These are phyloP conservation scores for Keithomyces neogunnii DNA, from an alignment of 2,329 filamentous ascomycete genomes.

Conservation along the genomic window DNA sequence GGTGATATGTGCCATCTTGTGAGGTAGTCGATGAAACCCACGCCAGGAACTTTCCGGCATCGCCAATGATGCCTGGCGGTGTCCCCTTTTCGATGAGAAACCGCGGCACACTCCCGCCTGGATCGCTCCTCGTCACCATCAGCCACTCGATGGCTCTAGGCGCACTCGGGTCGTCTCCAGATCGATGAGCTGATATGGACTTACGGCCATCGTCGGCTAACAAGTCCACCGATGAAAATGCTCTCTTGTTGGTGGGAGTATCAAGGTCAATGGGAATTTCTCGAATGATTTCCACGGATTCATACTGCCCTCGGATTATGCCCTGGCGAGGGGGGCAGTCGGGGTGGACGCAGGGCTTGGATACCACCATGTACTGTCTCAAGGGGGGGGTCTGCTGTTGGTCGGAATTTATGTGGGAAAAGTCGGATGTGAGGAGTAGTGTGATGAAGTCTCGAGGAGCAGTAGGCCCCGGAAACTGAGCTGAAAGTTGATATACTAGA, in stretches of 20 bases:
- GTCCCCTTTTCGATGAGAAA: conserved; percentile 91
- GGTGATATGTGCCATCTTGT: conserved; percentile 11
- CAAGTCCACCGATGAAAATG: conserved; percentile 24
- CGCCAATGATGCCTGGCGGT: conserved; percentile 68
- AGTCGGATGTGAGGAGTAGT: conserved; percentile 61
- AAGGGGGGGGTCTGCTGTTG: conserved; percentile 12
- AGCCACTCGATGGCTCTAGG: conserved; percentile 64
- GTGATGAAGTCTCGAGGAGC: conserved; percentile 83
- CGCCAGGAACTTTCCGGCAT: conserved; percentile 73
- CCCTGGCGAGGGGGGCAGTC: conserved; percentile 61
- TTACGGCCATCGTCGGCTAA: conserved; percentile 18
- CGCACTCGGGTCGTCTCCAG: conserved; percentile 25
- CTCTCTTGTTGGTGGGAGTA: conserved; percentile 22
- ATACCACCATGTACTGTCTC: conserved; percentile 79
- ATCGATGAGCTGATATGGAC: conserved; percentile 7
- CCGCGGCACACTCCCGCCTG: conserved; percentile 77
- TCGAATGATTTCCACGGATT: conserved; percentile 84
- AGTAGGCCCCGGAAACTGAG: conserved; percentile 83
- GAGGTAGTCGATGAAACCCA: conserved; percentile 49
- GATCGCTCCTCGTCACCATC: conserved; percentile 85
- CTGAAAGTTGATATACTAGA: conserved; percentile 73
- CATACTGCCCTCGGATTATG: conserved; percentile 78
- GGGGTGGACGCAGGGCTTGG: conserved; percentile 72
- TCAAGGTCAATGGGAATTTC: conserved; percentile 57
- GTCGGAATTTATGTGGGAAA: conserved; percentile 29